Evolutionary conservation across 75 land plant genomes (phyloP), one percentile per base, ranked within the genome.

Genomic region (Picea glauca): DNA sequence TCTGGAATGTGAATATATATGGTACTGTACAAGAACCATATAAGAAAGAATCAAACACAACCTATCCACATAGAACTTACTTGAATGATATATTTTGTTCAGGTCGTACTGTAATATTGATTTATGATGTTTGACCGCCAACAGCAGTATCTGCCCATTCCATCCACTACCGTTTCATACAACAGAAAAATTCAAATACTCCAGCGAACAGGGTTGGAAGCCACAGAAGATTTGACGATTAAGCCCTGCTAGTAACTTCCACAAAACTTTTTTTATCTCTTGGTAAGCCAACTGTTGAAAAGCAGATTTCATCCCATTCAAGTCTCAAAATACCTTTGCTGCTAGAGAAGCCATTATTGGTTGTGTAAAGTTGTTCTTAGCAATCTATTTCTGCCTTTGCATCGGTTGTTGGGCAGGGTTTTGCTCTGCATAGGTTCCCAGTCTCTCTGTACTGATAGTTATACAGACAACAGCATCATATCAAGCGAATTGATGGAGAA

Each of bases 341-440:
- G 56, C 9, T 11, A 50, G 56, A 50, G 56, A 50, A 50, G 56
- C 9, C 32, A 13, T 2, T 3, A 1, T 2, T 3, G 8, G 50
- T 68, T 18, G 21, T 66, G 54, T 20, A n/a, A 43, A 70, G 4
- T 46, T 20, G 23, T 43, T 70, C 1, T 7, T 43, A 38, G 20
- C 46, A 5, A 5, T 38, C 5, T 18, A 68, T 17, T 43, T 43
- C 18, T 43, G 3, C 43, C 9, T 43, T 70, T 40, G n/a, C 21
- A 18, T 38, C 72, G 38, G 43, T 67, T 17, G 72, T n/a, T 46
- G 38, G 12, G 20, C 30, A 67, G 17, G 20, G 7, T 67, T 67
- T 38, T 68, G 72, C 40, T 4, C 72, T n/a, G 20, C 46, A 68
- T 38, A 68, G 21, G 40, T 35, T 68, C 43, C 72, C 72, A 68